Percentiles rank a stretch among this genome's conserved stretches.
Conservation (phyloP, 371 early-diverging fungal species). For the Syncephalastrum contaminatum region DNA sequence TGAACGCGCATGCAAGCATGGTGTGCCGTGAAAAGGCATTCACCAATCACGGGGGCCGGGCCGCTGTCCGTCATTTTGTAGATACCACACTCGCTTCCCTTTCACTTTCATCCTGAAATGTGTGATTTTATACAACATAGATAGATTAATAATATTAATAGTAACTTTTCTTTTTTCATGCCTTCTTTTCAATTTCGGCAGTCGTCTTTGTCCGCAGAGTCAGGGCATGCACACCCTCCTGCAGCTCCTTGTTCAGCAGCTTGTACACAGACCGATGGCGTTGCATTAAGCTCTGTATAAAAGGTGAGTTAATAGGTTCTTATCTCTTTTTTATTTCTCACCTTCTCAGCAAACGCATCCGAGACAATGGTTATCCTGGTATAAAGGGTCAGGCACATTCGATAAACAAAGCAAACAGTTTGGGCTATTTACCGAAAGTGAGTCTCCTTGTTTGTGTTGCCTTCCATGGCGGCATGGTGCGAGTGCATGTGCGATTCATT, state of each 20-base stretch:
- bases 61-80: conserved; percentile 13
- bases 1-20: conserved; percentile 61
- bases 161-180: not conserved
- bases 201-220: conserved; percentile 64
- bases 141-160: conserved; percentile 8
- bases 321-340: conserved; percentile 20
- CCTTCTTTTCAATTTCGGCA: conserved; percentile 36
- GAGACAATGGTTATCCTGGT: conserved; percentile 65
- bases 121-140: too few species aligned
- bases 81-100: conserved; percentile 4
- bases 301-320: not conserved
- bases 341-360: conserved; percentile 61
- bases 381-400: not conserved
- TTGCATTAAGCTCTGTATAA: conserved; percentile 53
- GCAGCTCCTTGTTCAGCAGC: conserved; percentile 56
- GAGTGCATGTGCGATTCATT: conserved; percentile 77
- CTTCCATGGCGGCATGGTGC: conserved; percentile 76
- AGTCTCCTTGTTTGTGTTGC: conserved; percentile 69
- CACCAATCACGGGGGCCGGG: conserved; percentile 6
- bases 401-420: not conserved
- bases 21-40: conserved; percentile 24
- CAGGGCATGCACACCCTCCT: conserved; percentile 61
- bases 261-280: conserved; percentile 69
- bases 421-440: conserved; percentile 60
- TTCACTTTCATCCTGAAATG: too few species aligned